Conservation (phyloP, 2,329 filamentous ascomycete genomes). For the Alternaria infectoria region DNA sequence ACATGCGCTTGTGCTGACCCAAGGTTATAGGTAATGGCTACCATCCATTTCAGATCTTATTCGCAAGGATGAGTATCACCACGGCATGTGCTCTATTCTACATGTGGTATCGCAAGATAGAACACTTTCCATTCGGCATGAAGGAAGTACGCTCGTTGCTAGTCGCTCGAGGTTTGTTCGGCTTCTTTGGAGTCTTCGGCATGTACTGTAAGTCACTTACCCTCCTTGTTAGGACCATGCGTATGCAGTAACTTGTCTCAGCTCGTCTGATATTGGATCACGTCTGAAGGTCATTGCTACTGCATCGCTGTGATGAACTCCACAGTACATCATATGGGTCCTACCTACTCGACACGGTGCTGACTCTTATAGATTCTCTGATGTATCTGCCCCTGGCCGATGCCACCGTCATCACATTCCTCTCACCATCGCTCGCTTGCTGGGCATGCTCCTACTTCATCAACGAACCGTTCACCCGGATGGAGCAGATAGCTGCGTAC, state of each 20-base stretch:
- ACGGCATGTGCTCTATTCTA: conserved; percentile 69
- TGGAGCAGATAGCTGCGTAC: conserved; percentile 76
- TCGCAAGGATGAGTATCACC: conserved; percentile 79
- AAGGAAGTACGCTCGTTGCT: conserved; percentile 72
- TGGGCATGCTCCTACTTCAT: conserved; percentile 79
- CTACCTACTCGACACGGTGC: conserved; percentile 22
- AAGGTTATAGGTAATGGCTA: conserved; percentile 62
- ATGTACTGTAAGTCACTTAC: conserved; percentile 66
- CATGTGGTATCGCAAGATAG: conserved; percentile 73
- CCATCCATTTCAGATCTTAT: conserved; percentile 80
- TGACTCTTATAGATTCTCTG: conserved; percentile 59
- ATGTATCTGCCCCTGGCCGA: conserved; percentile 85
- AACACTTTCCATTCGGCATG: conserved; percentile 73
- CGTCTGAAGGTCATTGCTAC: neutral
- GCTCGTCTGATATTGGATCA: neutral
- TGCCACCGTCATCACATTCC: conserved; percentile 87
- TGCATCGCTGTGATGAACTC: neutral
- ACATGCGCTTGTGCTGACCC: neutral
- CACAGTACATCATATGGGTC: conserved; percentile 4
- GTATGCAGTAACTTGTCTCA: conserved; percentile 2
- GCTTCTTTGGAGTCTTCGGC: conserved; percentile 79
- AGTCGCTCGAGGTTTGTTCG: conserved; percentile 69
- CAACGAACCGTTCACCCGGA: conserved; percentile 77
- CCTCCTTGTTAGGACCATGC: neutral
- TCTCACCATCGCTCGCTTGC: conserved; percentile 78